phyloP scores from a whole-genome alignment of 1,284 basidiomycete genomes.

The Mycena citricolor region DNA sequence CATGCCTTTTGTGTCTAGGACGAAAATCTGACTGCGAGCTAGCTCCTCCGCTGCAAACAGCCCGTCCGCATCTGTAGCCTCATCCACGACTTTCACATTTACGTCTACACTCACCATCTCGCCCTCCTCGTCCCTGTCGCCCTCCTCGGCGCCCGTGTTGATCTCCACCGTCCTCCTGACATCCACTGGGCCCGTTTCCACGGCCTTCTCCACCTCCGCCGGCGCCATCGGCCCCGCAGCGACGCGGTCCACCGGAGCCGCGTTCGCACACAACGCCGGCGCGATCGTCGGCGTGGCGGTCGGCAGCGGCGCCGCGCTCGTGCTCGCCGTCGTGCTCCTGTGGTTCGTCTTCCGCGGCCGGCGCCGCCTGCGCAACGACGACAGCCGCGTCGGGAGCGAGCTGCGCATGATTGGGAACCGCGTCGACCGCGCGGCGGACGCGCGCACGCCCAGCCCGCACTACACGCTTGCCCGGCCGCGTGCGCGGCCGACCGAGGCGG shows the following conservation, averaged over 20 bases:
- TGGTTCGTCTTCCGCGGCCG: not conserved
- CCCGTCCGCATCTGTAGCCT: no score
- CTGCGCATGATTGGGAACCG: not conserved
- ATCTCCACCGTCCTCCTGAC: slow-evolving; percentile 1
- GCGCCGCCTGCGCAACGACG: not conserved
- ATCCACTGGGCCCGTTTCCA: not conserved
- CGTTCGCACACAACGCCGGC: slow-evolving; percentile 9
- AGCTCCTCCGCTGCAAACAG: no score
- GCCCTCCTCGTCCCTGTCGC: no score
- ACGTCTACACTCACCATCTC: no score
- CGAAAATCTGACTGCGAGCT: no score
- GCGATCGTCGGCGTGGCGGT: slow-evolving; percentile 12
- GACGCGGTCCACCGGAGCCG: not conserved
- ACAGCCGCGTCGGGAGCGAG: not conserved
- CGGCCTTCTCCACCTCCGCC: not conserved
- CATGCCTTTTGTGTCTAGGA: no score
- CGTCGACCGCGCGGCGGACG: not conserved
- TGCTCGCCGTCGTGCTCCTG: not conserved
- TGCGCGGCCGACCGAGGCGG: not conserved
- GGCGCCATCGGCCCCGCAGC: not conserved
- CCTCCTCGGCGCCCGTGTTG: no score
- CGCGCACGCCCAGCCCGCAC: not conserved
- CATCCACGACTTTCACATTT: no score
- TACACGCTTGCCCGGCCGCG: slow-evolving; percentile 5
- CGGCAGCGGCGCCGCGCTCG: slow-evolving; percentile 3